Evolutionary conservation across 2,329 filamentous ascomycete species (phyloP), one percentile per base, ranked within the genome.

Genomic region (Fusarium subtropicale): DNA sequence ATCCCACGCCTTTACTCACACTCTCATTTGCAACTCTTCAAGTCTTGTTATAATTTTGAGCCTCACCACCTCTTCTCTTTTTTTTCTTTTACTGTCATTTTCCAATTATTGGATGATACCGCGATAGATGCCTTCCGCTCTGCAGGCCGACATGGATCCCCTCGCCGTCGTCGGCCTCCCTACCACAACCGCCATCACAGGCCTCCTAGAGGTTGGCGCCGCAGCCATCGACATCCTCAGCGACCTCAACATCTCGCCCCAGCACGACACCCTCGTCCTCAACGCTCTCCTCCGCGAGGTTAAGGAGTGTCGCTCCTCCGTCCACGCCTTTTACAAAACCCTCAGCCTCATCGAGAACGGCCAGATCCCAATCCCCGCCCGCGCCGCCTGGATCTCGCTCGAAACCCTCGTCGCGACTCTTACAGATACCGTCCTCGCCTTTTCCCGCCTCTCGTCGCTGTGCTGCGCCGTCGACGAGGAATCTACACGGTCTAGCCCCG

Each of bases 291-390:
- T 80, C 8, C 77, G 78, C 46, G 77, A 79, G 62, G 66, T 79
- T 38, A 79, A 79, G 51, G 78, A 80, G 63, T 79, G 77, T 38
- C 77, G 79, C 34, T 80, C 79, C 13, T 79, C 79, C 1, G 71
- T 79, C 20, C 76, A 79, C 67, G 73, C 79, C 39, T 71, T 80
- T 38, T 76, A 76, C 71, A 80, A 80, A 67, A 77, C 76, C 7
- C 74, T 80, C 45, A 70, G 60, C 24, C 72, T 78, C 22, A 71
- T 79, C 57, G 76, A 79, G 63, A 74, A 76, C 38, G 75, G 65
- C 31, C 72, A 74, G 57, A 69, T 80, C 36, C 78, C 78, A 16
- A 78, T 78, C 28, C 78, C 78, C 33, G 76, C 77, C n/a, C 77
- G 79, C 38, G 74, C 72, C 22, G 66, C 72, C 24, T 80, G 78